Conservation (phyloP, 495 filamentous ascomycete species). For the Neurospora sp. region DNA sequence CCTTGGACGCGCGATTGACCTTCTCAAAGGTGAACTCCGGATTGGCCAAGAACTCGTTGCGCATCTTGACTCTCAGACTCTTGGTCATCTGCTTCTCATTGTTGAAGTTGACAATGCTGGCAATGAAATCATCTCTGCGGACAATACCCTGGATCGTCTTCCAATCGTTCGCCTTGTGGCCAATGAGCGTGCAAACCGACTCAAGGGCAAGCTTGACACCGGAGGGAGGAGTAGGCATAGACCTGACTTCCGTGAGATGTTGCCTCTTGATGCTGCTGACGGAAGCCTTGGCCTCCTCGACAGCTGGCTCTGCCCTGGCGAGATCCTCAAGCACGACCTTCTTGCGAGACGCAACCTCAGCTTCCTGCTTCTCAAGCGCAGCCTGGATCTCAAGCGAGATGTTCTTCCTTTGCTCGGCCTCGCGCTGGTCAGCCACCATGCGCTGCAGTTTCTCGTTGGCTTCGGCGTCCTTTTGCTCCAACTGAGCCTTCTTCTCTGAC, state of each 20-base stretch:
- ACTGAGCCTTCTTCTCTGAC: constrained; percentile 83
- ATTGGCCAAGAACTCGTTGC: constrained; percentile 80
- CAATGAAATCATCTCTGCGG: constrained; percentile 90
- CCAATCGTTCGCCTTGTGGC: constrained; percentile 85
- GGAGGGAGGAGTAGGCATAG: constrained; percentile 83
- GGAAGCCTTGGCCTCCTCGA: constrained; percentile 83
- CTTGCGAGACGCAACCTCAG: constrained; percentile 71
- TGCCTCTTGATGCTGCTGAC: constrained; percentile 97
- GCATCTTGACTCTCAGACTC: constrained; percentile 72
- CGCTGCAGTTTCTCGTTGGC: constrained; percentile 94
- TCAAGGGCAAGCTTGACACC: constrained; percentile 89
- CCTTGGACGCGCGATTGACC: constrained; percentile 90
- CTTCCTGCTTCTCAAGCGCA: constrained; percentile 79
- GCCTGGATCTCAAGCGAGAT: constrained; percentile 80
- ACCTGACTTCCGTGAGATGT: constrained; percentile 93
- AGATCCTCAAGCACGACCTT: constrained; percentile 83
- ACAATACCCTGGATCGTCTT: constrained; percentile 80
- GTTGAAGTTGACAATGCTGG: constrained; percentile 94
- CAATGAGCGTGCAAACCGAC: constrained; percentile 86
- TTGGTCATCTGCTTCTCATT: constrained; percentile 93
- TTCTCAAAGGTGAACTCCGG: constrained; percentile 92
- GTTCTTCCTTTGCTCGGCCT: constrained; percentile 85
- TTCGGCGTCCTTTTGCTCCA: constrained; percentile 88
- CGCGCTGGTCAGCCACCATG: constrained; percentile 93
- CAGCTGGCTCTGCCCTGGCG: constrained; percentile 85